Base-by-base conservation (phyloP, 495 filamentous ascomycete genomes). In the Penicillium ochrochloron region DNA sequence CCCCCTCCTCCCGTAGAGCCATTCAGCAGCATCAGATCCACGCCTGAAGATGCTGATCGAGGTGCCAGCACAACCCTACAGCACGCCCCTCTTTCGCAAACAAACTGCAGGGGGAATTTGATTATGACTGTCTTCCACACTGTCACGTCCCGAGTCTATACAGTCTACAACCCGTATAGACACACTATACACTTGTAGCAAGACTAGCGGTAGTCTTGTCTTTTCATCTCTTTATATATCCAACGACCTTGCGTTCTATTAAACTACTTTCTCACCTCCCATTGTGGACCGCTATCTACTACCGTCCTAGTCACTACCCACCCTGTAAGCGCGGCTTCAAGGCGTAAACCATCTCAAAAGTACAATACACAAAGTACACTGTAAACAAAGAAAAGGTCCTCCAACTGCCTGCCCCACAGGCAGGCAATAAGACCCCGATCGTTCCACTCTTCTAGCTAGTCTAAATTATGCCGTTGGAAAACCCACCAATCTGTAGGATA, bases 1-100 rank as follows among this genome's bases (percentile, higher is more conserved):
- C 44, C 19, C 21, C 21, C 15, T n/a, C n/a, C 44, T 14, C 42
- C 7, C 19, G 19, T 9, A 46, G 23, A 27, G 8, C 48, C 48
- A 51, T 51, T 51, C 48, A 29, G 12, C 25, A 29, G 15, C 48
- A 52, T 52, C 23, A 15, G 25, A 29, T 23, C 11, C 27, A 25
- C 23, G 25, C 31, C 48, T 42, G 57, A 55, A 57, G 60, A 62
- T 55, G 60, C 35, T 54, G 59, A 62, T 62, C 60, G 31, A 50
- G 23, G 48, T 64, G 62, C 33, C 62, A 64, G 31, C 62, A 59
- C 62, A 63, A 34, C 48, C 48, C 25, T 52, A 52, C 48, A 52
- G 48, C 48, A 17, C 23, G 15, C 25, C 21, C 44, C 44, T 48
- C 27, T 52, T 27, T 29, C 15, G 12, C 48, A 27, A 52, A 31